Percentiles rank a stretch among this genome's conserved stretches.
These are phyloP conservation scores for Eucalyptus guilfoylei DNA, from an alignment of 345 rosid genomes.

Conservation along the genomic window DNA sequence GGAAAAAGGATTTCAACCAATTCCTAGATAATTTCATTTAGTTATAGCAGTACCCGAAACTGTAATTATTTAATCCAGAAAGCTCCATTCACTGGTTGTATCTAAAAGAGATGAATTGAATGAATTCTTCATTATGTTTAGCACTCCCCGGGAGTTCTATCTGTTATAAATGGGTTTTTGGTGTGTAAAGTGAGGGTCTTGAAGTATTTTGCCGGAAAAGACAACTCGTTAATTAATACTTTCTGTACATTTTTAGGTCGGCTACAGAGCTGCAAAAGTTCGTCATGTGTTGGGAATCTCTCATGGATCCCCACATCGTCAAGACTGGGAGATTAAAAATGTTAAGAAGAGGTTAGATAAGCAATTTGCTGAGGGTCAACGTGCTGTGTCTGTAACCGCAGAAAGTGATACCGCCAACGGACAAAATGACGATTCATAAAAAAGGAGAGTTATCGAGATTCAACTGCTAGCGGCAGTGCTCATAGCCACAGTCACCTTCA, in stretches of 20 bases:
- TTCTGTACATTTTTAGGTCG: background rate
- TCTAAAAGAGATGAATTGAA: background rate
- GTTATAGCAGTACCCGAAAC: background rate
- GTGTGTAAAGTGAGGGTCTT: background rate
- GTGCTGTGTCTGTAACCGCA: background rate
- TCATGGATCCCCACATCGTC: fast-evolving
- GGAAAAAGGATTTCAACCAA: background rate
- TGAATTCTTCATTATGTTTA: background rate
- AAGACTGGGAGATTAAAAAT: fast-evolving
- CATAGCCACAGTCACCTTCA: background rate
- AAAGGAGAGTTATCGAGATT: fast-evolving
- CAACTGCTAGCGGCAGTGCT: background rate
- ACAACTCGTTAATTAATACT: background rate
- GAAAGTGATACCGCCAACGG: fast-evolving
- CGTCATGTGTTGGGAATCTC: fast-evolving
- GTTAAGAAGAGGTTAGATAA: background rate
- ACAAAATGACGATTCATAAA: fast-evolving
- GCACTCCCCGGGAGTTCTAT: too few relatives aligned
- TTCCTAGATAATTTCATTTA: background rate
- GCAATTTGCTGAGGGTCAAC: background rate
- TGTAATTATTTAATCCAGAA: background rate
- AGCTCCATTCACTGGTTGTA: fast-evolving
- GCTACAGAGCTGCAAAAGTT: background rate
- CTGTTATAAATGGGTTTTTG: background rate
- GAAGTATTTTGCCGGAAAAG: background rate